Base-by-base conservation (phyloP, 352 stramenopile genomes). In the Globisporangium splendens region DNA sequence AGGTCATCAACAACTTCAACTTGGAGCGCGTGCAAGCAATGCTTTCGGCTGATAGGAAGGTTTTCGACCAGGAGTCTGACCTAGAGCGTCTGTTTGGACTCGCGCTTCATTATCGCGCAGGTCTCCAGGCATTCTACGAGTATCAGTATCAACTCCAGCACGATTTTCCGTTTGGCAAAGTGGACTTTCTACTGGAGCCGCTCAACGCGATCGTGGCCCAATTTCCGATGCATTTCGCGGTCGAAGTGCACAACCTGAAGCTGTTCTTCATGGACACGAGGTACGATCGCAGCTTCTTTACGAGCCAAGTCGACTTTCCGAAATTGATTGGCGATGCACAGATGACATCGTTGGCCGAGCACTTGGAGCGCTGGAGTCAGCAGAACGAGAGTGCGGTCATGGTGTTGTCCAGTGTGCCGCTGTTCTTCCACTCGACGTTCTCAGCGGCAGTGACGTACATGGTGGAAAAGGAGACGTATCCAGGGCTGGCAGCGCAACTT, bases 1-100 rank as follows among this genome's bases (percentile, higher is more conserved):
- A 92, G 44, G 68, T 92, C 17, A 59, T 83, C 55, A 92, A 91
- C 68, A 92, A 92, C 55, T 70, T 88, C 57, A 91, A 87, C 56
- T 66, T 66, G 18, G 68, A 75, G 54, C 50, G 65, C 10, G 66
- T 81, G 15, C 58, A 78, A 15, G 68, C 68, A 6, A 61, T 67
- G 12, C 75, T 83, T 59, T 3, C 22, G 22, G 0, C 6, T 14
- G 6, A 17, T 53, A 15, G 46, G 38, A 11, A 5, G 10, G 5
- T 18, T 22, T 8, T 41, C 55, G 13, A 62, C 24, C 46, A 53
- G 3, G 48, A 61, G 18, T 46, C 15, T 3, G 54, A 75, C n/a
- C 55, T 59, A 14, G 54, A 74, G 43, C 43, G 44, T 15, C 58
- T 78, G 50, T 57, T 56, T 12, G 73, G 69, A 46, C 54, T 73